Conservation (phyloP, 176 grass and related monocot genomes). For the barley (Hordeum vulgare) region MorexV3_pseudomolecules_assembly NC_058518.1:348797033-348797532, state of each 20-base stretch:
- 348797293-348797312: background rate
- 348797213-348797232: background rate
- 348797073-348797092: no score
- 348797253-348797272: background rate
- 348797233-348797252: background rate
- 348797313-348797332: background rate
- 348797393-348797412: background rate
- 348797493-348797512: background rate
- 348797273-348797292: background rate
- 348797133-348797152: slow-evolving; percentile 15
- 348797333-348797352: background rate
- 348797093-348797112: background rate
- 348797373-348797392: no score
- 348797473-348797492: background rate
- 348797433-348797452: background rate
- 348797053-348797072: no score
- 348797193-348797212: background rate
- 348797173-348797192: slow-evolving; percentile 3
- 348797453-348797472: background rate
- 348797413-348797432: background rate
- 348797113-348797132: slow-evolving; percentile 13
- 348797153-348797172: slow-evolving; percentile 41
- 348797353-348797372: background rate
- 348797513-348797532: background rate
- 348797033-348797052: no score